Evolutionary conservation across 2,329 filamentous ascomycete genomes (phyloP), one percentile per base, ranked within the genome.

Genomic region (Aspergillus sp.): DNA sequence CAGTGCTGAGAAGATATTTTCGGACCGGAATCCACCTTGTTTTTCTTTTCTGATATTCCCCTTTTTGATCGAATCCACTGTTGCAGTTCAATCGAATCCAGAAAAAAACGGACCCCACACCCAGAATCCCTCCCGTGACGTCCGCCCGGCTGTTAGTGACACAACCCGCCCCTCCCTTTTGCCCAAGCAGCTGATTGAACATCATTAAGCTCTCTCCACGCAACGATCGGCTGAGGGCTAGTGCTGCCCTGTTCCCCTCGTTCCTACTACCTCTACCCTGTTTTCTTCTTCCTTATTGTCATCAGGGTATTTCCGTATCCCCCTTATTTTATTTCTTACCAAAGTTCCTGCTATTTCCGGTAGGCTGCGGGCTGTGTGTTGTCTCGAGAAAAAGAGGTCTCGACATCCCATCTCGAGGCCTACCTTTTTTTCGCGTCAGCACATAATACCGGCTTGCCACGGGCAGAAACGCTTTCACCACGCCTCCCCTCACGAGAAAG

Each of bases 401-500:
- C 66, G 62, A 66, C 58, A 36, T 60, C 48, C 49, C 53, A 38
- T 44, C 49, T 68, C 64, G 61, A 67, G 66, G 49, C 63, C 61
- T 55, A 52, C 55, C 62, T 69, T 63, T 67, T 64, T 66, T 62
- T 57, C 58, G 63, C 47, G 52, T 64, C 67, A 67, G 59, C 67
- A 66, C 68, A 65, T 64, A 62, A 13, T 23, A 30, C 47, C 56
- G 54, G 54, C 61, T 67, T 62, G 52, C 63, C 64, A 59, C 55
- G 54, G 47, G n/a, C 17, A 42, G 48, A 49, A 38, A 38, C 30
- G 54, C 53, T 56, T 75, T 74, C 82, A 84, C 76, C 74, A 84
- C 83, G 83, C 79, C 81, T 80, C 80, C 82, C 70, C 75, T 73
- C 72, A 76, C 76, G 60, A 82, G 76, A 68, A 84, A 84, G 73